Evolutionary conservation across 2,329 filamentous ascomycete genomes (phyloP).

Genomic region (Pseudogymnoascus sp.): DNA sequence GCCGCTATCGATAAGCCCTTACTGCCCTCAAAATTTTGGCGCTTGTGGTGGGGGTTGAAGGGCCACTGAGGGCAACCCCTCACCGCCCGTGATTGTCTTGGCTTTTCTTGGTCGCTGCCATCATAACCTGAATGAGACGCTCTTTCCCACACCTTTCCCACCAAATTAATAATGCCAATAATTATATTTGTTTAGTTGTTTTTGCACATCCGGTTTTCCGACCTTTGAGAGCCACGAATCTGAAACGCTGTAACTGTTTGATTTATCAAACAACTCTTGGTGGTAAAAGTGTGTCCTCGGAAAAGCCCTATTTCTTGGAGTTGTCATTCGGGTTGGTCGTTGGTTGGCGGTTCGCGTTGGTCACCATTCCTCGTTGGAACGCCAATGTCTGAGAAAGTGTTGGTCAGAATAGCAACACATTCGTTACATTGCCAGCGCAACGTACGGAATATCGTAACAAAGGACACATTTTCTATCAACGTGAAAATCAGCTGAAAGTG

Average conservation of each 20-base stretch:
- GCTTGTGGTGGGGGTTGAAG: slow-evolving; percentile 6
- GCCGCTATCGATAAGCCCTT: slow-evolving; percentile 8
- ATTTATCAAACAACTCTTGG: background rate
- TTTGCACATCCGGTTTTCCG: background rate
- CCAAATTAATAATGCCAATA: slow-evolving; percentile 8
- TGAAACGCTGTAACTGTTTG: background rate
- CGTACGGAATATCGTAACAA: background rate
- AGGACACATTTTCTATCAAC: background rate
- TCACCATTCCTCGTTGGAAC: background rate
- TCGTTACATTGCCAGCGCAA: slow-evolving; percentile 6
- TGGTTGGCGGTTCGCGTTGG: background rate
- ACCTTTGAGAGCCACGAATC: background rate
- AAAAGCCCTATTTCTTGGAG: slow-evolving; percentile 1
- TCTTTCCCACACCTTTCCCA: background rate
- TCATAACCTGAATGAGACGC: background rate
- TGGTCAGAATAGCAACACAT: slow-evolving; percentile 1
- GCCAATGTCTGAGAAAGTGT: background rate
- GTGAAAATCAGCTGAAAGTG: background rate
- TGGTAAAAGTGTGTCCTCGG: background rate
- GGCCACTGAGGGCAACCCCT: slow-evolving; percentile 7
- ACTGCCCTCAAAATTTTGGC: background rate
- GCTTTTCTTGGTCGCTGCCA: slow-evolving; percentile 3
- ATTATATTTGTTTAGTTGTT: background rate
- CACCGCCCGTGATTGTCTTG: background rate
- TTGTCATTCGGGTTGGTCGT: background rate